phyloP scores from a whole-genome alignment of 2,329 filamentous ascomycete genomes.

The Myriangium duriaei region DNA sequence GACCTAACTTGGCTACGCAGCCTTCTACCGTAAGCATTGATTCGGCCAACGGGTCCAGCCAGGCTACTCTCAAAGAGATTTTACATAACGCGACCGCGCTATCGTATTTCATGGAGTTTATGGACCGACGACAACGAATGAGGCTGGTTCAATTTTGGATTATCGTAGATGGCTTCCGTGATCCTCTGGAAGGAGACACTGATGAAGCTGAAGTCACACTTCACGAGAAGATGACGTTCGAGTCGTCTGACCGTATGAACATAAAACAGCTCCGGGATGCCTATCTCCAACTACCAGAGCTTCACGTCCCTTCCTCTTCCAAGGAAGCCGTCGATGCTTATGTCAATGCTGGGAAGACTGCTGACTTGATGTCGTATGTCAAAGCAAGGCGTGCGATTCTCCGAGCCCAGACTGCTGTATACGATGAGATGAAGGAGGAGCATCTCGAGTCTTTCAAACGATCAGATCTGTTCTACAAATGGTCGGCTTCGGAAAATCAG shows the following conservation, averaged over 20 bases:
- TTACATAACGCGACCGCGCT: slow-evolving; percentile 79
- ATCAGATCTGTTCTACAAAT: slow-evolving; percentile 93
- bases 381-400: slow-evolving; percentile 71
- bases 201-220: slow-evolving; percentile 45
- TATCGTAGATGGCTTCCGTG: slow-evolving; percentile 90
- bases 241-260: slow-evolving; percentile 72
- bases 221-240: slow-evolving; percentile 53
- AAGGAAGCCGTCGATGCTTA: slow-evolving; percentile 63
- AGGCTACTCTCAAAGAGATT: slow-evolving; percentile 70
- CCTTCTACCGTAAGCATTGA: slow-evolving; percentile 20
- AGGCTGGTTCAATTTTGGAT: slow-evolving; percentile 94
- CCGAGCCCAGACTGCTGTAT: slow-evolving; percentile 65
- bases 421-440: slow-evolving; percentile 71
- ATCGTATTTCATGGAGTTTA: slow-evolving; percentile 99
- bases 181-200: slow-evolving; percentile 77
- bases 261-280: slow-evolving; percentile 83
- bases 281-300: slow-evolving; percentile 70
- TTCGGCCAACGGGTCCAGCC: slow-evolving; percentile 52
- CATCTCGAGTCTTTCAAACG: slow-evolving; percentile 80
- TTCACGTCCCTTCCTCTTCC: slow-evolving; percentile 61
- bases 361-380: slow-evolving; percentile 70
- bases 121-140: slow-evolving; percentile 85
- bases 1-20: slow-evolving; percentile 28
- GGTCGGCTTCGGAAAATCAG: slow-evolving; percentile 69
- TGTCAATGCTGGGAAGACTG: slow-evolving; percentile 61